Percentiles rank a stretch among this genome's conserved stretches.
Evolutionary conservation across 2,329 filamentous ascomycete species (phyloP).

Genomic region (Sarocladium strictum): DNA sequence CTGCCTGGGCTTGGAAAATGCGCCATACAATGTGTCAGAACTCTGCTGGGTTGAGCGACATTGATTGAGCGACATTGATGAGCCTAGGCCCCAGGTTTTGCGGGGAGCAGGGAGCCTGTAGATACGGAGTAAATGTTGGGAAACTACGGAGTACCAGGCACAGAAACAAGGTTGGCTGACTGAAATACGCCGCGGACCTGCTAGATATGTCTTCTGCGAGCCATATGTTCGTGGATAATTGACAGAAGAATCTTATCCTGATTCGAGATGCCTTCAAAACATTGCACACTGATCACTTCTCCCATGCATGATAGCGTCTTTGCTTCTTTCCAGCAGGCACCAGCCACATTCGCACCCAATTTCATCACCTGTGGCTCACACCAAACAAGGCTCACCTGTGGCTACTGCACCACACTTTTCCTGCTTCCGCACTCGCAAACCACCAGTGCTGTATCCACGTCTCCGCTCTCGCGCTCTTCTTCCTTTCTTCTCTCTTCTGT

Average conservation of each 20-base stretch:
- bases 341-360: not conserved
- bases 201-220: too few relatives aligned
- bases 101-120: not conserved
- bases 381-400: not conserved
- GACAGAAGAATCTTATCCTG: too few relatives aligned
- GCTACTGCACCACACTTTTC: constrained; percentile 6
- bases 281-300: too few relatives aligned
- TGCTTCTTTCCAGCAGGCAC: not conserved
- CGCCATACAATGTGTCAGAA: too few relatives aligned
- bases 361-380: not conserved
- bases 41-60: not conserved
- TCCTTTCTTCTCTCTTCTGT: constrained; percentile 11
- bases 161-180: not conserved
- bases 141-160: not conserved
- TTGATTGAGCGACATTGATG: not conserved
- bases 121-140: not conserved
- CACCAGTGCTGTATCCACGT: constrained; percentile 1
- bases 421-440: constrained; percentile 7
- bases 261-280: too few relatives aligned
- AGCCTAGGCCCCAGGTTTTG: not conserved
- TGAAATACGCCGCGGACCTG: not conserved
- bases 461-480: constrained; percentile 7
- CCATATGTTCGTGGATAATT: too few relatives aligned
- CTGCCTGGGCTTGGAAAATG: not conserved
- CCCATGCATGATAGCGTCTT: not conserved